Base-by-base conservation (phyloP, 306 rosid species). In the Canavalia ensiformis region DNA sequence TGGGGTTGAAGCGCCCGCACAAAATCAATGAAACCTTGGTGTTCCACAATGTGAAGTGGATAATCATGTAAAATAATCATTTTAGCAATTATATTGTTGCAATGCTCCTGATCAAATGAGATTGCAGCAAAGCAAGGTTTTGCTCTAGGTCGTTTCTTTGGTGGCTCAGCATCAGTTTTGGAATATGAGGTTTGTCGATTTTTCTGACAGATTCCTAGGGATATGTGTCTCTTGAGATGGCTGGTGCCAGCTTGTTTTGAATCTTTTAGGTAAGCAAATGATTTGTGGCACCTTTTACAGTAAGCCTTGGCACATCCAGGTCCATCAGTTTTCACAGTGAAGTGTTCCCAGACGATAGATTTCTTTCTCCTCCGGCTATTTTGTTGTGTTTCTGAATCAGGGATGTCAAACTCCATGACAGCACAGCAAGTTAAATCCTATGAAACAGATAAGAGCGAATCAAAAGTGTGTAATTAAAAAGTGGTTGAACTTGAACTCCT, bases 41-140 rank as follows among this genome's bases (percentile, higher is more conserved):
- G 97, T 83, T 95, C 99, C n/a, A 93, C 99, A 67, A 95, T 86
- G 83, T 95, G 89, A 90, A 93, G 98, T 44, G 98, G 97, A 85
- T 95, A 93, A 50, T 89, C 98, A 33, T 91, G 97, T 86, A 89
- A 80, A 72, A 95, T 86, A 62, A 95, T 88, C 99, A 95, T 90
- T 82, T 84, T 85, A 33, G 94, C 96, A 62, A 95, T 90, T 72
- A 87, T 96, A 68, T 81, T 76, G 47, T 86, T 88, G 86, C 96
- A 88, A 72, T 74, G 80, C 72, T 88, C 83, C 86, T 91, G 98
- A 81, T 93, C 90, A 84, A 91, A 91, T 60, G 91, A 71, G 52
- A 84, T 65, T 34, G 84, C 75, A 57, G 87, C 83, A 74, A 56
- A 8, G 13, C 81, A 65, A 83, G 89, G 77, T 59, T 83, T 77